Base-by-base conservation (phyloP, 306 rosid genomes). In the Ceratonia siliqua region DNA sequence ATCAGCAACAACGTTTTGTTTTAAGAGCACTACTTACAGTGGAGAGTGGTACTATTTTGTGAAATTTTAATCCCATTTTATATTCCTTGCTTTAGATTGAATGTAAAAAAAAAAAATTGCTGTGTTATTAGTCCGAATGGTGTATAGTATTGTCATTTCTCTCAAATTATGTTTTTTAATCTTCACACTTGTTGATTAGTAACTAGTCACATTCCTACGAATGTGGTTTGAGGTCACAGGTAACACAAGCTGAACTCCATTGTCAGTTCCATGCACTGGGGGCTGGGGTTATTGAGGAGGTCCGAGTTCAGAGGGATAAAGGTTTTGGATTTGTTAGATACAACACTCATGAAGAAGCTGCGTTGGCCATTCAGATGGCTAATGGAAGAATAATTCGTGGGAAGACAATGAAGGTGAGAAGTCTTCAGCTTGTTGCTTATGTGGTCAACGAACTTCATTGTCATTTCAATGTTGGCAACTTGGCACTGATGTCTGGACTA, bases 281-380 rank as follows among this genome's bases (percentile, higher is more conserved):
- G 21, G 88, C 88, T 76, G 90, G 90, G 70, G 81, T 81, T 36
- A 79, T 87, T 68, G 90, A 87, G 82, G 90, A 87, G 76, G 90
- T 87, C 21, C 88, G 90, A 62, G 65, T 87, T 78, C 90, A 87
- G 80, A 81, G 90, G 83, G 90, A 84, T 64, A 87, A 87, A 70
- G 88, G 90, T 63, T 87, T 86, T 84, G 90, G 90, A 68, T 87
- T 87, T 87, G 85, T 87, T 48, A 87, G 90, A 73, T 87, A 81
- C 81, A 84, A 73, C 78, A 79, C 79, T 79, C 88, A 87, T 39
- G 90, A 83, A 17, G 90, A 87, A 79, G 88, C 90, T 68, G 81
- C 87, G 33, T 8, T 80, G 72, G 90, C 90, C 81, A 87, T 87
- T 84, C 90, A 87, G 79, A 64, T 87, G 81, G 86, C 86, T 69